These are phyloP conservation scores for Huntiella savannae DNA, from an alignment of 2,329 filamentous ascomycete genomes.

Conservation along the genomic window DNA sequence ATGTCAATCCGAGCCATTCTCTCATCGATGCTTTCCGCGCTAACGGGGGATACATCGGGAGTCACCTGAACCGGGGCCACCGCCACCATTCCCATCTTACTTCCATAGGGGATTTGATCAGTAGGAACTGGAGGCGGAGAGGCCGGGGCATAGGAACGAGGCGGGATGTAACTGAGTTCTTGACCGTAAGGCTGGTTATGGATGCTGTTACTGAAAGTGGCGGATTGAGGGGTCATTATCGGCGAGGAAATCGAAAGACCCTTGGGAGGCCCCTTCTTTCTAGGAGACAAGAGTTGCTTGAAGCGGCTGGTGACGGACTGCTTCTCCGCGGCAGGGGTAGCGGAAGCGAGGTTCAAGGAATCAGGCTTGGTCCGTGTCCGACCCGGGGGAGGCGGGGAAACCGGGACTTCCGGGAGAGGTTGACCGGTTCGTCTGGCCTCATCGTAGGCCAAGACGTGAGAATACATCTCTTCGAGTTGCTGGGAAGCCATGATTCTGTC, in stretches of 20 bases:
- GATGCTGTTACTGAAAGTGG: constrained; percentile 24
- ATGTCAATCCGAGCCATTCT: constrained; percentile 17
- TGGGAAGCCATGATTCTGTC: constrained; percentile 59
- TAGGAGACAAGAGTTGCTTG: constrained; percentile 41
- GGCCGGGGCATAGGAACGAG: constrained; percentile 37
- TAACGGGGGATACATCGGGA: constrained; percentile 28
- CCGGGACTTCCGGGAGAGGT: constrained; percentile 10
- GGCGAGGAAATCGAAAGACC: constrained; percentile 43
- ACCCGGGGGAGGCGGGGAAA: constrained; percentile 16
- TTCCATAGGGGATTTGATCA: constrained; percentile 17
- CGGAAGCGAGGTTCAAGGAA: constrained; percentile 27
- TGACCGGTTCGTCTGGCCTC: constrained; percentile 41
- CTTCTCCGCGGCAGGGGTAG: constrained; percentile 24
- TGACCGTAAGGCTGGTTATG: constrained; percentile 28
- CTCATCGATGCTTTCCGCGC: constrained; percentile 28
- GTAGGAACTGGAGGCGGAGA: constrained; percentile 29
- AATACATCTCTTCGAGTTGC: constrained; percentile 81
- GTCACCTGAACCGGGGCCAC: constrained; percentile 17
- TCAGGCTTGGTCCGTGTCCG: constrained; percentile 31
- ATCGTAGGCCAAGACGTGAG: constrained; percentile 80
- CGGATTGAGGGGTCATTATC: constrained; percentile 44
- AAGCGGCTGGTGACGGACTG: constrained; percentile 36
- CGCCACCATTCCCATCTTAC: not conserved
- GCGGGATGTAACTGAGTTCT: constrained; percentile 38
- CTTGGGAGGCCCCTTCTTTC: constrained; percentile 25